These are phyloP conservation scores for Dalechampia spathulata DNA, from an alignment of 441 rosid species.

Conservation along the genomic window DNA sequence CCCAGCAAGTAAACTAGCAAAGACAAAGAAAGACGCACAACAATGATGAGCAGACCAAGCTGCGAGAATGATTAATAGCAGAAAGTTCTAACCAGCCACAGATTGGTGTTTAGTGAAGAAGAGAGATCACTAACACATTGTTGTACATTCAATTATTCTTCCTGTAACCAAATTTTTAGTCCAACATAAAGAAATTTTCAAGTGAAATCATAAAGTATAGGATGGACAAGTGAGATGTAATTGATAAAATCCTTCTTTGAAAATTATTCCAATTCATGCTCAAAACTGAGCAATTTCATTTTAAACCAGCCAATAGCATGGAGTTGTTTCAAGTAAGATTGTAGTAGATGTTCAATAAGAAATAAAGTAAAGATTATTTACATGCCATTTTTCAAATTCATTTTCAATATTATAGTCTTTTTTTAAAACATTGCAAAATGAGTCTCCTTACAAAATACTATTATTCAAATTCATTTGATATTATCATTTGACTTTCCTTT, in stretches of 20 bases:
- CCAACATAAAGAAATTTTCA: slow-evolving; percentile 18
- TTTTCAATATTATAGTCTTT: too few relatives aligned
- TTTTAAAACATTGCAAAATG: too few relatives aligned
- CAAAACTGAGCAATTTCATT: slow-evolving; percentile 32
- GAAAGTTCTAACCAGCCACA: slow-evolving; percentile 9
- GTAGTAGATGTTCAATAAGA: not conserved
- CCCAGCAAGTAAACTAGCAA: slow-evolving; percentile 57
- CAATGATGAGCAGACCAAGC: slow-evolving; percentile 12
- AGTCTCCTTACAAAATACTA: too few relatives aligned
- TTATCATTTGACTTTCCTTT: too few relatives aligned
- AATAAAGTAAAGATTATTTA: not conserved
- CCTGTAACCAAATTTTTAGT: slow-evolving; percentile 24
- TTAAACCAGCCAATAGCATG: slow-evolving; percentile 4
- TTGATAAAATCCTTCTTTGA: slow-evolving; percentile 14
- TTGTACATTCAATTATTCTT: slow-evolving; percentile 38
- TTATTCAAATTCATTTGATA: too few relatives aligned
- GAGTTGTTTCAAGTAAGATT: not conserved
- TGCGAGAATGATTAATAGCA: slow-evolving; percentile 17
- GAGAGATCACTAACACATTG: slow-evolving; percentile 33
- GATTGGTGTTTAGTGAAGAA: slow-evolving; percentile 17
- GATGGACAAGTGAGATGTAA: slow-evolving; percentile 20
- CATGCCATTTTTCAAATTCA: not conserved
- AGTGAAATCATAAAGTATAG: slow-evolving; percentile 6
- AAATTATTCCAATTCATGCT: slow-evolving; percentile 42
- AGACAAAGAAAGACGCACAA: slow-evolving; percentile 25